These are phyloP conservation scores for Melaleuca quinquenervia DNA, from an alignment of 345 rosid genomes.

Conservation along the genomic window DNA sequence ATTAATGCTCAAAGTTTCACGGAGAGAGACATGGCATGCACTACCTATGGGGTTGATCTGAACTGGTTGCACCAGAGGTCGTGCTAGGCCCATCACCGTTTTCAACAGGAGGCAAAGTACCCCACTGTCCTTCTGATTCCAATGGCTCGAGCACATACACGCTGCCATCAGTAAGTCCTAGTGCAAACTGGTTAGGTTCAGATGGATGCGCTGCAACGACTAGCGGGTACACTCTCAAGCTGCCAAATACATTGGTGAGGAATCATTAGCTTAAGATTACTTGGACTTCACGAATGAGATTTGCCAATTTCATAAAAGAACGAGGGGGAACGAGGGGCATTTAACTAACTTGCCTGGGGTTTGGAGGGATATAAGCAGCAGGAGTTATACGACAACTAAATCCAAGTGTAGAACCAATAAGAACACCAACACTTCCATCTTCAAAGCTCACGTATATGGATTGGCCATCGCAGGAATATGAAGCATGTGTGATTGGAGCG, in stretches of 20 bases:
- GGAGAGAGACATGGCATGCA: background rate
- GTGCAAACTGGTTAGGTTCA: slow-evolving; percentile 66
- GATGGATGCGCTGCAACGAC: slow-evolving; percentile 72
- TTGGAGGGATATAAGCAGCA: slow-evolving; percentile 47
- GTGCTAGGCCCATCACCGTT: slow-evolving; percentile 53
- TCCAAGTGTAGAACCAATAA: slow-evolving; percentile 44
- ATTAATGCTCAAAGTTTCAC: background rate
- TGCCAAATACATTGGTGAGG: slow-evolving; percentile 3
- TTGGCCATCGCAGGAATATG: slow-evolving; percentile 76
- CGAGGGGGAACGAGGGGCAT: background rate
- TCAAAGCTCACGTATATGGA: slow-evolving; percentile 68
- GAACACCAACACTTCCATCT: slow-evolving; percentile 62
- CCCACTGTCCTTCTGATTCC: slow-evolving; percentile 73
- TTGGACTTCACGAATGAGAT: background rate
- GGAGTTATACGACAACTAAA: slow-evolving; percentile 64
- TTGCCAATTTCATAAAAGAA: background rate
- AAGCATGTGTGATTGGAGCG: slow-evolving; percentile 68
- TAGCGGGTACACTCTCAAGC: slow-evolving; percentile 56
- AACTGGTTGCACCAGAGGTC: slow-evolving; percentile 23
- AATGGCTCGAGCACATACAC: slow-evolving; percentile 60
- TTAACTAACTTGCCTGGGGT: slow-evolving; percentile 41
- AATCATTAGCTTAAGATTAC: background rate
- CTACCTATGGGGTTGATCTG: slow-evolving; percentile 49
- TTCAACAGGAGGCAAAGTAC: slow-evolving; percentile 54
- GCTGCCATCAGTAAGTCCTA: slow-evolving; percentile 66